A percentile compares a stretch with the other conserved stretches of the same genome.
phyloP scores from a whole-genome alignment of 352 stramenopile genomes.

The Globisporangium perplexum region DNA sequence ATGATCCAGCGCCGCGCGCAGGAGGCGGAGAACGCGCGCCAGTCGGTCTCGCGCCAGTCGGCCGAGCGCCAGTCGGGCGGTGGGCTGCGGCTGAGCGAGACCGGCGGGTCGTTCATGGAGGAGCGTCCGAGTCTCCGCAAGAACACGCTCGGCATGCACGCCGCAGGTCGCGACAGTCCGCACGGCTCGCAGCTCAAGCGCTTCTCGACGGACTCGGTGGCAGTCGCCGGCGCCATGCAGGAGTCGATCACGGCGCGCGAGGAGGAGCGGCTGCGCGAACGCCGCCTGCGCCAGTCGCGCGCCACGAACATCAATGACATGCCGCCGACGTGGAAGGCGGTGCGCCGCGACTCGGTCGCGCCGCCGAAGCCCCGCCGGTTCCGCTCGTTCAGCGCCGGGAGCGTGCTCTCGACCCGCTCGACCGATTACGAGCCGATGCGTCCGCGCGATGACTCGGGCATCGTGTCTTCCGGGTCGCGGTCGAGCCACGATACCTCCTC shows the following conservation, averaged over 20 bases:
- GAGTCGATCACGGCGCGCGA: constrained; percentile 35
- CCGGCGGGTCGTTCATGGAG: constrained; percentile 26
- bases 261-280: constrained; percentile 34
- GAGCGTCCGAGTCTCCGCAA: constrained; percentile 25
- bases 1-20: constrained; percentile 35
- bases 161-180: constrained; percentile 11
- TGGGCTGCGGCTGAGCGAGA: constrained; percentile 32
- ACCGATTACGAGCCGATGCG: constrained; percentile 15
- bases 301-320: constrained; percentile 32
- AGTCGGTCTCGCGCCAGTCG: constrained; percentile 31
- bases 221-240: constrained; percentile 56
- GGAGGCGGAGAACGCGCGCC: constrained; percentile 22
- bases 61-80: constrained; percentile 9
- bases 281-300: constrained; percentile 29
- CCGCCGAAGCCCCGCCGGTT: constrained; percentile 17
- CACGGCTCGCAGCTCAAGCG: constrained; percentile 44
- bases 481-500: constrained; percentile 9
- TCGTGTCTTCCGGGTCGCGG: constrained; percentile 28
- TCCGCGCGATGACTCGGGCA: constrained; percentile 40
- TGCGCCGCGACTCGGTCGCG: constrained; percentile 9
- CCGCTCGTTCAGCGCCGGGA: constrained; percentile 64
- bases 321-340: constrained; percentile 18
- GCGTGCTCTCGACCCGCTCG: constrained; percentile 43
- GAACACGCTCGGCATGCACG: constrained; percentile 22
- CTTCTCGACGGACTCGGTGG: constrained; percentile 53